Conservation (phyloP, 116 monocot genomes). For the Cymodocea nodosa region DNA sequence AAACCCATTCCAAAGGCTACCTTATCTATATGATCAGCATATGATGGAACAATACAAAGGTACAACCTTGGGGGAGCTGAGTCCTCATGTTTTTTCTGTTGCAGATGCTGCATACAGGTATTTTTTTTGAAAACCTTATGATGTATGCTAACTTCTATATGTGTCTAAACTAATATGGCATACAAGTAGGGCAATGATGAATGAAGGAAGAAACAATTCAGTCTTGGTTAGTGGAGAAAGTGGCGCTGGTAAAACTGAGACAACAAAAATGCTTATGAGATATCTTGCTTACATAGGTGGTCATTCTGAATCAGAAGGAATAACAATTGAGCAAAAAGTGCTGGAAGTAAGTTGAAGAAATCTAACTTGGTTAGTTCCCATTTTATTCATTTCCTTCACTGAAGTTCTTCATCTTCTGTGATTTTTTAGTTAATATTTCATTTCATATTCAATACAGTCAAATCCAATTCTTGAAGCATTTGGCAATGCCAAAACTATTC, state of each 20-base stretch:
- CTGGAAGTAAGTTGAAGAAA: constrained; percentile 32
- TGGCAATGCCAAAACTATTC: constrained; percentile 76
- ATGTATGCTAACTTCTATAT: neutral
- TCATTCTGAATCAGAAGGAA: constrained; percentile 42
- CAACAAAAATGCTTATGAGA: constrained; percentile 65
- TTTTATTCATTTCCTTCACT: too few species aligned
- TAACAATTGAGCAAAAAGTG: constrained; percentile 66
- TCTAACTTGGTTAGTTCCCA: too few species aligned
- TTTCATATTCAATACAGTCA: constrained; percentile 21
- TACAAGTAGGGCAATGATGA: constrained; percentile 51
- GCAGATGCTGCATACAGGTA: constrained; percentile 68
- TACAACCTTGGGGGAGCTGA: constrained; percentile 46
- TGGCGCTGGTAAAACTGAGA: constrained; percentile 72
- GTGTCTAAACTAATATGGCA: too few species aligned
- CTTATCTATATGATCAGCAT: constrained; percentile 55
- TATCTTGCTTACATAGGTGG: constrained; percentile 64
- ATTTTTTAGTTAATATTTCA: too few species aligned
- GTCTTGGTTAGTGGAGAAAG: constrained; percentile 74
- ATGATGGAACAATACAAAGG: constrained; percentile 81
- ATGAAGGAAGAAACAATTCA: constrained; percentile 53
- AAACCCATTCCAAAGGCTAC: constrained; percentile 60
- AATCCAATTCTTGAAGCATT: constrained; percentile 86
- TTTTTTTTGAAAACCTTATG: neutral
- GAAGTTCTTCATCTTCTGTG: too few species aligned
- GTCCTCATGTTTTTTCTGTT: constrained; percentile 68